These are phyloP conservation scores for Aspergillus ochraceoroseus DNA, from an alignment of 2,329 filamentous ascomycete genomes.

Conservation along the genomic window DNA sequence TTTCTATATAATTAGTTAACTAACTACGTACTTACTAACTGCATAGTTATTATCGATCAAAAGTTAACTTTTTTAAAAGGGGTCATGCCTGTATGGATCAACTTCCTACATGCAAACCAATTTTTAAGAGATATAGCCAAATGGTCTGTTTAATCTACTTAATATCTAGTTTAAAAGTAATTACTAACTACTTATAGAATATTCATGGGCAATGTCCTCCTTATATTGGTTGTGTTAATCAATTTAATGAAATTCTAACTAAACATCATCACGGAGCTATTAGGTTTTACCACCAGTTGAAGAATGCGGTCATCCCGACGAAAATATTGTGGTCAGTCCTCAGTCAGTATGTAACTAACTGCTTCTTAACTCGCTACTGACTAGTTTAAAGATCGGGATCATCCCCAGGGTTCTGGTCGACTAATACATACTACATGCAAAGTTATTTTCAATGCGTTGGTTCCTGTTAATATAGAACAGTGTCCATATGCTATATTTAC, in stretches of 20 bases:
- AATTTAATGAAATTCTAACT: neutral
- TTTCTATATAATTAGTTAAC: neutral
- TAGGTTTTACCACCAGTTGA: slow-evolving; percentile 3
- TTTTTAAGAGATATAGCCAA: slow-evolving; percentile 6
- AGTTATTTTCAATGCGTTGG: slow-evolving; percentile 13
- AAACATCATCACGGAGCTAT: slow-evolving; percentile 8
- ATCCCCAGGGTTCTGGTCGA: slow-evolving; percentile 10
- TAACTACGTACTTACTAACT: slow-evolving; percentile 1
- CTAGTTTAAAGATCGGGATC: slow-evolving; percentile 6
- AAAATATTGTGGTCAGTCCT: neutral
- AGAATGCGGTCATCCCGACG: slow-evolving; percentile 2
- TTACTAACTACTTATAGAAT: slow-evolving; percentile 7
- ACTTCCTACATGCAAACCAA: slow-evolving; percentile 10
- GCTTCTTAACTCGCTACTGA: slow-evolving; percentile 2
- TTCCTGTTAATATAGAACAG: slow-evolving; percentile 10
- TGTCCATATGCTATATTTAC: slow-evolving; percentile 14
- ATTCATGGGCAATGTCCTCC: neutral
- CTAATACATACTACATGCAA: slow-evolving; percentile 6
- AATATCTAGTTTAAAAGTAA: neutral
- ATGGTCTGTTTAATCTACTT: slow-evolving; percentile 6
- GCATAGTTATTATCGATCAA: slow-evolving; percentile 11
- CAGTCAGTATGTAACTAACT: neutral
- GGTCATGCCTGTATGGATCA: slow-evolving; percentile 7
- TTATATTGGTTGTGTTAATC: slow-evolving; percentile 11
- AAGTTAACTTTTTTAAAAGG: slow-evolving; percentile 1